Evolutionary conservation across 2,329 filamentous ascomycete species (phyloP), one percentile per base, ranked within the genome.

Genomic region (Trichothecium sympodiale): DNA sequence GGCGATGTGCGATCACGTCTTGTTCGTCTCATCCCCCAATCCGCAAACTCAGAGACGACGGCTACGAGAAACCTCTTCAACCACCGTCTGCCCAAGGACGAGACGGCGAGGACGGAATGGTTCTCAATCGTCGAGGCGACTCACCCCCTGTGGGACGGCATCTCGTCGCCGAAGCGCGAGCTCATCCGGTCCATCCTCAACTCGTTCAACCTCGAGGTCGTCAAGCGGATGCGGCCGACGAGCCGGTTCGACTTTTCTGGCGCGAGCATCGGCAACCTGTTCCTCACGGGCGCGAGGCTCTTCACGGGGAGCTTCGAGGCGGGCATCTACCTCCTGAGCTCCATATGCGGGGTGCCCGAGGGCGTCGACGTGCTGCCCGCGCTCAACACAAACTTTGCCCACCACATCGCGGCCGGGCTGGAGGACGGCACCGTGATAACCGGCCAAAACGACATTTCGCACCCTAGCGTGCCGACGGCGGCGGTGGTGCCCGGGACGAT

Each of bases 241-340:
- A 82, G 78, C 29, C 76, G 77, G 5, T 89, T 88, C 52, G 81
- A 87, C 55, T 89, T 86, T 50, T 77, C 79, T 5, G 74, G 75
- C 9, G 81, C 83, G 8, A 83, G 79, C 43, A 74, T 88, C 8
- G 83, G 83, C 8, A 89, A 89, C 49, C 59, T 89, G 15, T 89
- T 89, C 50, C 61, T 89, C 33, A 87, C 83, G 0, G 89, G 87
- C 1, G 88, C 86, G 1, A 76, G 89, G 2, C 71, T 96, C 9
- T 95, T 95, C 60, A 87, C 85, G 1, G 89, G 89, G 23, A 89
- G 82, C 39, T 89, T 96, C 45, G 91, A 96, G 56, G 83, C 83
- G 6, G 85, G 86, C 29, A 91, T 96, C 42, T 94, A 94, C 53
- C 73, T 96, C 3, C 71, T 96, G 4, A 83, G 82, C 34, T 83